Conservation (phyloP, 768 basidiomycete species). For the Brasilioporus rufonigricans region DNA sequence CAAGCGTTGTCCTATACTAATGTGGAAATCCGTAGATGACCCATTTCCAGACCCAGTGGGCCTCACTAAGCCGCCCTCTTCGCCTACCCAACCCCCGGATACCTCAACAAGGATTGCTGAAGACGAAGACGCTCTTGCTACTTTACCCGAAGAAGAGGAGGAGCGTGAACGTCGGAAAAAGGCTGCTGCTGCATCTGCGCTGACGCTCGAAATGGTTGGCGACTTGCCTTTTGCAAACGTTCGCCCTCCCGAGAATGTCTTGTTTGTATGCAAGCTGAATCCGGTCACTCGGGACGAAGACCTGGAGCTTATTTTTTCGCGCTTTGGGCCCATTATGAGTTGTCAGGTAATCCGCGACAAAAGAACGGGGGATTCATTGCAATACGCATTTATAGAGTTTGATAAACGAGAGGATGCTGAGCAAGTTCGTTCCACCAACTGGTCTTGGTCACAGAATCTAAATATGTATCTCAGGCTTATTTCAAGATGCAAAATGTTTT, state of each 20-base stretch:
- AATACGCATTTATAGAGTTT: slow-evolving; percentile 99
- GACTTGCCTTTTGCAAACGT: slow-evolving; percentile 98
- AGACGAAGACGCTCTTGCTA: slow-evolving; percentile 86
- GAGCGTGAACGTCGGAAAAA: slow-evolving; percentile 80
- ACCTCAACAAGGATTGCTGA: slow-evolving; percentile 89
- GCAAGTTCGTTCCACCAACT: slow-evolving; percentile 54
- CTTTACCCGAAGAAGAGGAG: slow-evolving; percentile 82
- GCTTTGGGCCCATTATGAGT: slow-evolving; percentile 94
- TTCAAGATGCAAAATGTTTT: slow-evolving; percentile 99
- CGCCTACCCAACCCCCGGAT: slow-evolving; percentile 81
- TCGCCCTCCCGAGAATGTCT: slow-evolving; percentile 94
- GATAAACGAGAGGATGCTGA: slow-evolving; percentile 92
- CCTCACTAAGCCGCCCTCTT: slow-evolving; percentile 66
- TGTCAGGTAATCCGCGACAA: slow-evolving; percentile 98
- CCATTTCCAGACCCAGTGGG: slow-evolving; percentile 89
- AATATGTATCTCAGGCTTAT: slow-evolving; percentile 63
- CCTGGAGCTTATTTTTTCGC: slow-evolving; percentile 93
- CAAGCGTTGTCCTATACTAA: slow-evolving; percentile 3
- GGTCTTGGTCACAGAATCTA: background rate
- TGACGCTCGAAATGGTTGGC: slow-evolving; percentile 99
- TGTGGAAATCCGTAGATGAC: slow-evolving; percentile 60
- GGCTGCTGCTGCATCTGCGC: slow-evolving; percentile 87
- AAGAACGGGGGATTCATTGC: slow-evolving; percentile 91
- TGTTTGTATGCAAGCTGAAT: slow-evolving; percentile 99
- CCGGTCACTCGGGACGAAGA: slow-evolving; percentile 95